phyloP scores from a whole-genome alignment of 805 yeast genomes.

The Pichia heedii region DNA sequence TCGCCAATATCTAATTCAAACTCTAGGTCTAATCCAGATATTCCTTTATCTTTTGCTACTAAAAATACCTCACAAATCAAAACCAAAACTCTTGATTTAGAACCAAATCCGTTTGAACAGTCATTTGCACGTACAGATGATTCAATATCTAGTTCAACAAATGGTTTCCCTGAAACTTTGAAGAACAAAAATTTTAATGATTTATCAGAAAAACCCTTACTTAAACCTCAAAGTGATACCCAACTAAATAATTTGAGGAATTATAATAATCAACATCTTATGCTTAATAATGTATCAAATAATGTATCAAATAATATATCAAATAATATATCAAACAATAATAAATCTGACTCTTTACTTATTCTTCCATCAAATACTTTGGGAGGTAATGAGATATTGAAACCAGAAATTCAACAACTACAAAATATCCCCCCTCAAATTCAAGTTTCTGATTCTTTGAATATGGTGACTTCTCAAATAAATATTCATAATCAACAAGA shows the following conservation, averaged over 20 bases:
- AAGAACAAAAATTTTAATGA: not conserved
- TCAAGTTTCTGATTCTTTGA: too few species aligned
- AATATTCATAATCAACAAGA: too few species aligned
- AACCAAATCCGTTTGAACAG: conserved; percentile 92
- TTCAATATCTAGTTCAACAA: too few species aligned
- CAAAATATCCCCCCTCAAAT: too few species aligned
- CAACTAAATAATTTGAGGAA: conserved; percentile 3
- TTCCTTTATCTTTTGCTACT: not conserved
- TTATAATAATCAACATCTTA: not conserved
- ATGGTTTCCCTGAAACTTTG: not conserved
- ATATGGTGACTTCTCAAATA: too few species aligned
- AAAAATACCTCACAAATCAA: not conserved
- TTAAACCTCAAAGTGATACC: conserved; percentile 7
- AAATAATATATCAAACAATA: conserved; percentile 24
- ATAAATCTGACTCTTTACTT: not conserved
- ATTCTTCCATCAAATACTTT: too few species aligned
- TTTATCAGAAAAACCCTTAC: not conserved
- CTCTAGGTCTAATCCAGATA: conserved; percentile 4
- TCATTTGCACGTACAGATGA: conserved; percentile 49
- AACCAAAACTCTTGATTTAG: conserved; percentile 35
- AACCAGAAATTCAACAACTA: not conserved
- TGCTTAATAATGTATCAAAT: not conserved
- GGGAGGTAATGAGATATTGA: too few species aligned
- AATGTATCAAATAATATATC: not conserved
- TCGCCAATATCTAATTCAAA: not conserved